Evolutionary conservation across 2,329 filamentous ascomycete genomes (phyloP), one percentile per base, ranked within the genome.

Genomic region (Fusarium anguioides): DNA sequence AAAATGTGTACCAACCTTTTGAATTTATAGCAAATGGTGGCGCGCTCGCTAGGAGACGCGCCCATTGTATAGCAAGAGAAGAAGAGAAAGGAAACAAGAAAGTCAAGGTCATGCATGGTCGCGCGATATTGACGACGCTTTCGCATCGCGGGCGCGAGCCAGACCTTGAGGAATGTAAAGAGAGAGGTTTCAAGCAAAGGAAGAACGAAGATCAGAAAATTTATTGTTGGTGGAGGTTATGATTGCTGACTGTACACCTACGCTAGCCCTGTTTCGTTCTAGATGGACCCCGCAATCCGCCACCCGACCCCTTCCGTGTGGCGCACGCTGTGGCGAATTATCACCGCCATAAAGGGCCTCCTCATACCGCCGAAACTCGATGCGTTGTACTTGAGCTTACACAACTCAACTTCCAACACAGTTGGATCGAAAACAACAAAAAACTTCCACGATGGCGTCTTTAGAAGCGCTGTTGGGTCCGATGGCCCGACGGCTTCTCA

Each of bases 391-490:
- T 56, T 53, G 47, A 54, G 57, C 62, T 69, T 66, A 53, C 54
- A 36, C 68, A 73, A 57, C 70, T 49, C 40, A 65, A 56, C 60
- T 36, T 65, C 58, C 68, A 71, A 70, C 59, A 48, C 35, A 26
- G 51, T 68, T 66, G 58, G 58, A 61, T 54, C 14, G 55, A 39
- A 66, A 70, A 39, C 60, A 64, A 66, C 57, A 60, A 72, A 64
- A 66, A 71, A 62, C 58, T 63, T 69, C n/a, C 76, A 83, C 68
- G 68, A 88, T 88, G 86, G 82, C 82, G 79, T 82, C 84, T 75
- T 76, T 78, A 75, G 84, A 84, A 81, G 84, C 83, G 78, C 80
- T 87, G 76, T 86, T 82, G 85, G 86, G 82, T 73, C 83, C 85
- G 60, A 80, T 81, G 75, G 83, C 84, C 79, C 77, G 87, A 75